Evolutionary conservation across 1,284 basidiomycete genomes (phyloP).

Genomic region (Trichosporon asahii): DNA sequence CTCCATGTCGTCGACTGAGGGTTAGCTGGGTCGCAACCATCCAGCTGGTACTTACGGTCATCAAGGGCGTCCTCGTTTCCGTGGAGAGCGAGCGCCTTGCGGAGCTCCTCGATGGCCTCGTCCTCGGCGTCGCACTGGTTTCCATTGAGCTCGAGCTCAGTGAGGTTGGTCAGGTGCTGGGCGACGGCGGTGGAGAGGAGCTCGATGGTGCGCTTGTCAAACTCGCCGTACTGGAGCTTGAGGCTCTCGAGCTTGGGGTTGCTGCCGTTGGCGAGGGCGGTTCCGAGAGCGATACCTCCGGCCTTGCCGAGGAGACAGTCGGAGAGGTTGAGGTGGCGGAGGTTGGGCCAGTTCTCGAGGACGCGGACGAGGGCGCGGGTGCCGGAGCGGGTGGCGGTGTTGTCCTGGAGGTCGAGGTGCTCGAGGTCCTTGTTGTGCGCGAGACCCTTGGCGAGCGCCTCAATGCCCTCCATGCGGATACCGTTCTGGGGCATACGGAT

Average conservation of each 20-base stretch:
- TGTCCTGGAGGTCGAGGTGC: conserved; percentile 90
- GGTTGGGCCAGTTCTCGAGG: conserved; percentile 66
- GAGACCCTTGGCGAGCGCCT: conserved; percentile 73
- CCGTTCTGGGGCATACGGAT: conserved; percentile 96
- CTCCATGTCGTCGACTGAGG: conserved; percentile 63
- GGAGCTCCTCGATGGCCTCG: conserved; percentile 65
- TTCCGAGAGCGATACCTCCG: conserved; percentile 62
- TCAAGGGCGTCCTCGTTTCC: conserved; percentile 79
- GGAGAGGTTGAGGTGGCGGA: conserved; percentile 79
- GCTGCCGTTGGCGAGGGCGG: conserved; percentile 61
- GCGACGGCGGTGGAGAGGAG: conserved; percentile 66
- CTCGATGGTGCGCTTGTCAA: conserved; percentile 67
- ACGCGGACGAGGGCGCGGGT: conserved; percentile 70
- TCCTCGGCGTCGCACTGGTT: conserved; percentile 82
- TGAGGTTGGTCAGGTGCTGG: conserved; percentile 60
- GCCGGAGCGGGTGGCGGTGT: conserved; percentile 78
- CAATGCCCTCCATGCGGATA: conserved; percentile 89
- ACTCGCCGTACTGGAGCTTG: conserved; percentile 85
- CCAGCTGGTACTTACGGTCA: conserved; percentile 53
- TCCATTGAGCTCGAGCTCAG: conserved; percentile 75
- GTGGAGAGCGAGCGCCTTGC: conserved; percentile 64
- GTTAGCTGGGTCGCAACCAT: neutral
- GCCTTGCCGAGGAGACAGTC: conserved; percentile 78
- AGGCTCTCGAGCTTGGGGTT: conserved; percentile 70
- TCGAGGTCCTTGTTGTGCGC: conserved; percentile 66